Evolutionary conservation across 1,284 basidiomycete genomes (phyloP), one percentile per base, ranked within the genome.

Genomic region (Cutaneotrichosporon cyanovorans): DNA sequence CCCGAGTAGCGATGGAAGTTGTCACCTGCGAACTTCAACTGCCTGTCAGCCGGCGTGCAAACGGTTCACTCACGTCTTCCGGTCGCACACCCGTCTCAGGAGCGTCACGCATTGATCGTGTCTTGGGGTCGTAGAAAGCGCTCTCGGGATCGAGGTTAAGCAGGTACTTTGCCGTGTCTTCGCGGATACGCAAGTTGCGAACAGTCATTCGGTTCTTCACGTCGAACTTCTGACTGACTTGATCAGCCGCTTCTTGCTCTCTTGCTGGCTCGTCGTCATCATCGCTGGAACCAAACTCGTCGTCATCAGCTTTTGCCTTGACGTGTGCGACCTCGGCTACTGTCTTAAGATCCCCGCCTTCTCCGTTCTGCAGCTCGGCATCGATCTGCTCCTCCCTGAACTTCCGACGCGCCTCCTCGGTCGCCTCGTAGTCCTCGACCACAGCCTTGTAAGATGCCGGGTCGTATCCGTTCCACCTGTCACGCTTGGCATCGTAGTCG

Each of bases 51-150:
- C 11, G 11, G 4, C 5, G 4, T 19, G 16, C n/a, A 10, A 15
- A 3, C 20, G 35, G 8, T 14, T 14, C n/a, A 19, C 35, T 36
- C 19, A 36, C 35, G 66, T 97, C 93, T 71, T 96, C 90, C 11
- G 87, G 76, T 2, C 81, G 75, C 28, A 88, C 75, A 57, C 82
- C 80, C 59, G 80, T 81, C 14, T 83, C 61, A 0, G 95, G 93
- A 32, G 93, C 92, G 64, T 98, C 93, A 70, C 95, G 86, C 95
- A 99, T 99, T 4, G 93, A 95, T 57, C 95, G 84, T 21, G 95
- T 98, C 76, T 99, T 99, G 40, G 95, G 95, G 65, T 99, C 95
- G 67, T 99, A 99, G 76, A 98, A 95, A 11, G 95, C 93, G 60
- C 87, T 92, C 1, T 89, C 83, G 4, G 87, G 85, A 69, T 97